Evolutionary conservation across 139 green algal species (phyloP).

Genomic region (Coelastrella sp.): DNA sequence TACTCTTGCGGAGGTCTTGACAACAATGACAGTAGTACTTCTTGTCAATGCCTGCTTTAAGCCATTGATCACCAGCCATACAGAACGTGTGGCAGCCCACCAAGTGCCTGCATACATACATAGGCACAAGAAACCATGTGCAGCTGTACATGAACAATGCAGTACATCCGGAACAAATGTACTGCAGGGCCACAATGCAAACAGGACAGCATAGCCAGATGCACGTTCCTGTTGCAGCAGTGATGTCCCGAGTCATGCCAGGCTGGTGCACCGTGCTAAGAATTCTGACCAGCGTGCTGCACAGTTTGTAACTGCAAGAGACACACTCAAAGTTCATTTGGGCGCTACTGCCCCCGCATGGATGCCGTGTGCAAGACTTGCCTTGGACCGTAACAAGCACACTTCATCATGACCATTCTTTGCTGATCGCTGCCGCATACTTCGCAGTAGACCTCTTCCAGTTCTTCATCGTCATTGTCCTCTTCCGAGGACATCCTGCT

Average conservation of each 20-base stretch:
- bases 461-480: neutral
- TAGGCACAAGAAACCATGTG: no score
- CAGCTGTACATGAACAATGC: no score
- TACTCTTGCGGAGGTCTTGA: neutral
- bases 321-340: no score
- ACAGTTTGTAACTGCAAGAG: no score
- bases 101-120: slow-evolving; percentile 4
- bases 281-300: no score
- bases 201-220: no score
- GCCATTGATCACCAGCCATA: slow-evolving; percentile 17
- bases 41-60: neutral
- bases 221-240: no score
- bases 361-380: neutral
- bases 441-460: slow-evolving; percentile 15
- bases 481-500: neutral
- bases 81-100: slow-evolving; percentile 32
- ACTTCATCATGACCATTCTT: slow-evolving; percentile 3
- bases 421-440: neutral
- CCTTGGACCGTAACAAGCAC: neutral
- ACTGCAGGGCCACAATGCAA: no score
- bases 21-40: slow-evolving; percentile 10
- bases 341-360: no score
- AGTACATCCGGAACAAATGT: no score
- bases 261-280: no score
- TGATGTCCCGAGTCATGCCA: no score